phyloP scores from a whole-genome alignment of 371 early-diverging fungal species.

The Coemansia sp. region DNA sequence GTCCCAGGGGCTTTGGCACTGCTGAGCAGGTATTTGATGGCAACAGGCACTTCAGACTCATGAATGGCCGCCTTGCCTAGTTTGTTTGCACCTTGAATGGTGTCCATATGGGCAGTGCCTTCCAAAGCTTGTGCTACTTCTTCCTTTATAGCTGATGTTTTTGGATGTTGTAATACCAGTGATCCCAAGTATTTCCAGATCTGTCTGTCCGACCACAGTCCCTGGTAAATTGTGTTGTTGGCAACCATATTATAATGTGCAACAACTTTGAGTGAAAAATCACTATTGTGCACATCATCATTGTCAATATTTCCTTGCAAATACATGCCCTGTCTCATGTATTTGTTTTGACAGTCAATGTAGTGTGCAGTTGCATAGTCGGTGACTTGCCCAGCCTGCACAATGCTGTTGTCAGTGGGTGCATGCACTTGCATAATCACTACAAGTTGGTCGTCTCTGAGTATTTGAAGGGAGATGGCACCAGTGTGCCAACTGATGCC shows the following conservation, averaged over 20 bases:
- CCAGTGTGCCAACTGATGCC: constrained; percentile 43
- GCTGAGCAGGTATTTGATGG: constrained; percentile 18
- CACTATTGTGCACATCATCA: constrained; percentile 11
- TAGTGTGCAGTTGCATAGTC: constrained; percentile 42
- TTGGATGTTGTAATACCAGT: constrained; percentile 41
- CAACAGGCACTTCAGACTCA: constrained; percentile 4
- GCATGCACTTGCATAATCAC: constrained; percentile 36
- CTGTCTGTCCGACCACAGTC: constrained; percentile 48
- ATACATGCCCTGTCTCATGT: constrained; percentile 23
- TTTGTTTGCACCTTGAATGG: neutral
- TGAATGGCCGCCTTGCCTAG: neutral
- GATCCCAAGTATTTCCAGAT: constrained; percentile 50
- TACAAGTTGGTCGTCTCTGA: constrained; percentile 20
- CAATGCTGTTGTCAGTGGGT: constrained; percentile 19
- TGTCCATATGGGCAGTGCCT: constrained; percentile 12
- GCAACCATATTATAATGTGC: constrained; percentile 49
- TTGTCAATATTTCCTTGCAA: constrained; percentile 30
- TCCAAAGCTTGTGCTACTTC: constrained; percentile 38
- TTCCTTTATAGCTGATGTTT: constrained; percentile 36
- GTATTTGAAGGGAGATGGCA: constrained; percentile 37
- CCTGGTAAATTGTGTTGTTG: constrained; percentile 49
- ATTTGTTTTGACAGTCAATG: constrained; percentile 12
- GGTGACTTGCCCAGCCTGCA: constrained; percentile 34
- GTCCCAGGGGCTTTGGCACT: constrained; percentile 37
- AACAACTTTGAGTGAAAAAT: constrained; percentile 37